Conservation (phyloP, 352 stramenopile genomes). For the Aphanomyces astaci region DNA sequence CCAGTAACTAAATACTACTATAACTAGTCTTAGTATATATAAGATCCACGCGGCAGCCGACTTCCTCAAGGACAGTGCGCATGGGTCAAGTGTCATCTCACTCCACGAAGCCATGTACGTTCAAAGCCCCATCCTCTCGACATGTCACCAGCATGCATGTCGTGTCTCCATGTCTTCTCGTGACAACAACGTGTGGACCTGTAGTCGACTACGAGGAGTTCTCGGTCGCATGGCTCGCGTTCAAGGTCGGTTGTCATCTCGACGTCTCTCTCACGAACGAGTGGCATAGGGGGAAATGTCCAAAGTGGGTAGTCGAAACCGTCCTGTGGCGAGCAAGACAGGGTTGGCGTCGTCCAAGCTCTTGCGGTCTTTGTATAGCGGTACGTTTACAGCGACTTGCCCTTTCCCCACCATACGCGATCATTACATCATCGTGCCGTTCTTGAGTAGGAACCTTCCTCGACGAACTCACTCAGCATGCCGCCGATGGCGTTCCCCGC, state of each 20-base stretch:
- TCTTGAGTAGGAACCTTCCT: constrained; percentile 34
- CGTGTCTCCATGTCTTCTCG: too few relatives aligned
- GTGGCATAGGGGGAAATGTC: constrained; percentile 19
- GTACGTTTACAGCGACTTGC: constrained; percentile 25
- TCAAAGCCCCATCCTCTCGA: neutral
- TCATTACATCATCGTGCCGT: too few relatives aligned
- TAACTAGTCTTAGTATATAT: too few relatives aligned
- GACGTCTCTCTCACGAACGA: too few relatives aligned
- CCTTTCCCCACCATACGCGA: too few relatives aligned
- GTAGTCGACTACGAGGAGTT: constrained; percentile 69
- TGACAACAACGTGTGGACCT: too few relatives aligned
- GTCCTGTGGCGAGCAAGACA: constrained; percentile 55
- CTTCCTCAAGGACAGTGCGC: neutral
- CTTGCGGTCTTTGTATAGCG: constrained; percentile 61
- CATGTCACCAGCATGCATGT: too few relatives aligned
- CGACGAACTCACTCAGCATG: constrained; percentile 47
- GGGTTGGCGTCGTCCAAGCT: constrained; percentile 69
- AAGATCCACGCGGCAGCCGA: neutral
- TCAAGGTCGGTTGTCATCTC: constrained; percentile 58
- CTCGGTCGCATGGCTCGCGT: constrained; percentile 78
- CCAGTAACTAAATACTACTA: too few relatives aligned
- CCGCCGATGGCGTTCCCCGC: constrained; percentile 51
- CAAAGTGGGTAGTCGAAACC: constrained; percentile 25
- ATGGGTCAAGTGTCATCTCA: neutral
- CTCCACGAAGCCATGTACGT: constrained; percentile 10